phyloP scores from a whole-genome alignment of 83 land plant genomes.

The Thuja plicata region DNA sequence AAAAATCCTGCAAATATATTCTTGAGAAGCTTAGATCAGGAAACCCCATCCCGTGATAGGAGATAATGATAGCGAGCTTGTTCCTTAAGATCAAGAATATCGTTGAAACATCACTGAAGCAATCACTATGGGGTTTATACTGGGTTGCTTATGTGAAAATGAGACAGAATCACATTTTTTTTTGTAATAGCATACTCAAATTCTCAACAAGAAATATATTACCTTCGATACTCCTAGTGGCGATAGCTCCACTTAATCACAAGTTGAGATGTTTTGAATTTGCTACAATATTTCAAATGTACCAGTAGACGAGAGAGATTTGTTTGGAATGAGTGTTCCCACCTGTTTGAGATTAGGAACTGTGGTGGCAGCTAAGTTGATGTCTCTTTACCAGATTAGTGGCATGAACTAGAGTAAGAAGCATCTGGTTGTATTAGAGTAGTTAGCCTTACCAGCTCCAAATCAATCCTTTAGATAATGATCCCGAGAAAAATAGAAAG shows the following conservation, averaged over 20 bases:
- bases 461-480: too few species aligned
- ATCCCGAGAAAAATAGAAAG: neutral
- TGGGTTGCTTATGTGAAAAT: neutral
- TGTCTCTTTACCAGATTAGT: neutral
- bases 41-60: neutral
- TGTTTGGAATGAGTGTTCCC: neutral
- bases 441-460: neutral
- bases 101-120: neutral
- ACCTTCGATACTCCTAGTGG: neutral
- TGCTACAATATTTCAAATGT: neutral
- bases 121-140: neutral
- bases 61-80: neutral
- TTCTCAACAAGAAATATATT: neutral
- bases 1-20: neutral
- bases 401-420: neutral
- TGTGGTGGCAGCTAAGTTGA: neutral
- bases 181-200: neutral
- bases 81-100: neutral
- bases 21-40: neutral
- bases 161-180: neutral
- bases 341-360: neutral
- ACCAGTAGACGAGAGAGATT: neutral
- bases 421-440: neutral
- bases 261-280: neutral
- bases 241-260: neutral